Evolutionary conservation across 2,329 filamentous ascomycete genomes (phyloP), one percentile per base, ranked within the genome.

Genomic region (Coccinonectria pachysandricola): DNA sequence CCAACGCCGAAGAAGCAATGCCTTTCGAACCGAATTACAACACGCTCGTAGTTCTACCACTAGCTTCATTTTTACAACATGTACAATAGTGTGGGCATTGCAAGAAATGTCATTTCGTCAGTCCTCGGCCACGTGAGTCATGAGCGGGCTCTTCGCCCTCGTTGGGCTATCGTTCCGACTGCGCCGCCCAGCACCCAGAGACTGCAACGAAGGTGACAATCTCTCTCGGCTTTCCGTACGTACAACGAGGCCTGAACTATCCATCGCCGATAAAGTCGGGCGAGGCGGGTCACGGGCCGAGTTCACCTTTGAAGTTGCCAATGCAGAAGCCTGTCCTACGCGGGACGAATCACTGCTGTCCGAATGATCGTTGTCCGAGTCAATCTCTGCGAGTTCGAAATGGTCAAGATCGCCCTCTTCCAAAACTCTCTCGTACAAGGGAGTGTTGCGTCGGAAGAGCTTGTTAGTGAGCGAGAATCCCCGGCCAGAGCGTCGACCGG

Each of bases 211-310:
- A 9, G 71, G 67, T 10, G 69, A 64, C 19, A 95, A 56, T 31
- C 83, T 68, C 49, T 96, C 91, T 27, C 85, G 67, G 49, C 85
- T 93, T 49, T 95, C 88, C 0, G 83, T 92, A 40, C 88, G 65
- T 3, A 85, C 71, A 28, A 83, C 76, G 37, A 95, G 52, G 2
- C 87, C 87, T 23, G 71, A 75, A 19, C 85, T 60, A 39, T 77
- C 71, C 46, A 78, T 64, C 5, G 64, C 64, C 27, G 59, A 64
- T 10, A 47, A 42, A 9, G 48, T 45, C 14, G 46, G 44, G 14
- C 54, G 52, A 9, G 55, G 32, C 19, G 63, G 60, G 19, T 75
- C 71, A 23, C 61, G 60, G 5, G 62, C 59, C 3, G 65, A 48
- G 32, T 66, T 70, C 24, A 73, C 55, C 36, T 71, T 75, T 2